These are phyloP conservation scores for Syzygium oleosum DNA, from an alignment of 345 rosid species.

Conservation along the genomic window DNA sequence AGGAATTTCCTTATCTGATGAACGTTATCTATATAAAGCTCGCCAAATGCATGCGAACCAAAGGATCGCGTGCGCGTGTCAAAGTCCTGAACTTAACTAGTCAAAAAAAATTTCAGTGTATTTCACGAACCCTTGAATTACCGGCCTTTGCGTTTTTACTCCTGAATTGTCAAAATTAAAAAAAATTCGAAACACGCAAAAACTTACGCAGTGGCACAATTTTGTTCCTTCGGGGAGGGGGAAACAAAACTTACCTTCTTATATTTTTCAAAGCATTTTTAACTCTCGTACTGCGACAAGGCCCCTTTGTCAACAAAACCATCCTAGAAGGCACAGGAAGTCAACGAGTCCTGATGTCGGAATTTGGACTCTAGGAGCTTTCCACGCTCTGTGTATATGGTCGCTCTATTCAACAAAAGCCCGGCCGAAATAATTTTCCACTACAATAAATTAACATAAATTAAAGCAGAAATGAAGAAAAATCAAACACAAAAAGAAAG, in stretches of 20 bases:
- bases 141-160: fast-evolving
- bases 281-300: neutral
- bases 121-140: too few relatives aligned
- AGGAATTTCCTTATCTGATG: neutral
- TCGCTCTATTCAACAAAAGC: too few relatives aligned
- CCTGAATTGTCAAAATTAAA: neutral
- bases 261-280: neutral
- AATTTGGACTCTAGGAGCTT: neutral
- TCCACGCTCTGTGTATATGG: neutral
- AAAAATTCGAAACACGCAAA: neutral
- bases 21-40: neutral
- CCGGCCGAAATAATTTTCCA: neutral
- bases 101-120: too few relatives aligned
- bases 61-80: fast-evolving
- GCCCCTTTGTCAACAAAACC: neutral
- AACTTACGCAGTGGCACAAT: neutral
- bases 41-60: neutral
- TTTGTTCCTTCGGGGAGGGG: neutral
- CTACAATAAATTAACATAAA: neutral
- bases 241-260: neutral
- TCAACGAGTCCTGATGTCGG: neutral
- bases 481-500: neutral
- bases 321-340: neutral
- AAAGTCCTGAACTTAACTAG: neutral
- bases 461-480: neutral